Conservation (phyloP, 179 eudicot species). For the Beta corolliflora region DNA sequence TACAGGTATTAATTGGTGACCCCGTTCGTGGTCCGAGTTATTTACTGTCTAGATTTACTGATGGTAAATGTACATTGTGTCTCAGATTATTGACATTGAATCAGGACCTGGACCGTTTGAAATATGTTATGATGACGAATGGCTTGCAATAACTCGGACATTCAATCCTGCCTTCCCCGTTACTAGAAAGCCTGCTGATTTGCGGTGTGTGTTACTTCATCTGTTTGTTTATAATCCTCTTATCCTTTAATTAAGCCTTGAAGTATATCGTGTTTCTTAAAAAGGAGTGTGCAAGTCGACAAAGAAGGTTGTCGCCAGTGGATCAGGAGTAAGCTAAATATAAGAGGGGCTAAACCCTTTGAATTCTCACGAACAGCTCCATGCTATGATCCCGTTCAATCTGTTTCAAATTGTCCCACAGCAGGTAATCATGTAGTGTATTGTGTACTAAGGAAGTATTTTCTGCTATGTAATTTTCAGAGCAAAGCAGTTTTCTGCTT, state of each 20-base stretch:
- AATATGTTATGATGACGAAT: conserved; percentile 90
- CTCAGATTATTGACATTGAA: conserved; percentile 72
- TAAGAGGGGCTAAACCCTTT: conserved; percentile 73
- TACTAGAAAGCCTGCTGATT: conserved; percentile 49
- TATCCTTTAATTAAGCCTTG: not conserved
- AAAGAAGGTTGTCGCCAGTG: conserved; percentile 66
- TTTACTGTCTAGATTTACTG: conserved; percentile 12
- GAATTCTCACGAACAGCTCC: conserved; percentile 79
- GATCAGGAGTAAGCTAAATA: conserved; percentile 66
- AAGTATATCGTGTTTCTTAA: conserved; percentile 1
- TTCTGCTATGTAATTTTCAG: not conserved
- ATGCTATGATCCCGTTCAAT: conserved; percentile 51
- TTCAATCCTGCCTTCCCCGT: conserved; percentile 61
- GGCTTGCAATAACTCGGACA: conserved; percentile 85
- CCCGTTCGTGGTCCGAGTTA: conserved; percentile 5
- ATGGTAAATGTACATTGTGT: conserved; percentile 8
- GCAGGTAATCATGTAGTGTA: conserved; percentile 42
- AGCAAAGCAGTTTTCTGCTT: not conserved
- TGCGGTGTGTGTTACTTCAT: conserved; percentile 44
- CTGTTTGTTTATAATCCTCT: conserved; percentile 5
- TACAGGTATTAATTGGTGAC: conserved; percentile 58
- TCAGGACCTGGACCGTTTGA: conserved; percentile 83
- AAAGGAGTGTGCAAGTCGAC: conserved; percentile 51
- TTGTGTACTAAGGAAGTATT: conserved; percentile 3
- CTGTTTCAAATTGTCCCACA: conserved; percentile 32